phyloP scores from a whole-genome alignment of 1,284 basidiomycete species.

The Abortiporus biennis region DNA sequence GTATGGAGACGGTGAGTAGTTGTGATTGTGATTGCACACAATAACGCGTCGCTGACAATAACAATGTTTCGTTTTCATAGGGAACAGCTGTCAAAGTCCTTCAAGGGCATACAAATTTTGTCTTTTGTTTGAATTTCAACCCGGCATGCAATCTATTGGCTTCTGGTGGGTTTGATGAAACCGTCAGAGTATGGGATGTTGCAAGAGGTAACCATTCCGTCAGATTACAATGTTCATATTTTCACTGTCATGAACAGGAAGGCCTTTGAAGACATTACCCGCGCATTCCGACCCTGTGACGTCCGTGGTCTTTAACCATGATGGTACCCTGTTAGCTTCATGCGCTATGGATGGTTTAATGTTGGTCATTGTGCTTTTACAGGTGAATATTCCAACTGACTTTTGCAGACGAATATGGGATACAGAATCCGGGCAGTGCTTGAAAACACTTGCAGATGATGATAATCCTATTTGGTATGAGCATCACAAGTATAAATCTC shows the following conservation, averaged over 20 bases:
- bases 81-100: slow-evolving; percentile 55
- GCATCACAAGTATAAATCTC: slow-evolving; percentile 12
- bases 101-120: slow-evolving; percentile 86
- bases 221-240: neutral
- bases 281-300: slow-evolving; percentile 98
- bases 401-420: slow-evolving; percentile 88
- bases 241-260: slow-evolving; percentile 40
- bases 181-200: slow-evolving; percentile 94
- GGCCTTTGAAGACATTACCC: slow-evolving; percentile 75
- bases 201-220: slow-evolving; percentile 55
- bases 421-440: slow-evolving; percentile 91
- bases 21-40: neutral
- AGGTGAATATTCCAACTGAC: slow-evolving; percentile 8
- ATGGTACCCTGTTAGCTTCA: slow-evolving; percentile 91
- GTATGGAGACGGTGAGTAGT: slow-evolving; percentile 52
- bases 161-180: slow-evolving; percentile 93
- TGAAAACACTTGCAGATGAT: slow-evolving; percentile 95
- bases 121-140: slow-evolving; percentile 90
- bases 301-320: slow-evolving; percentile 87
- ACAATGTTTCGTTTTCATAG: slow-evolving; percentile 28
- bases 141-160: slow-evolving; percentile 85
- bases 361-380: slow-evolving; percentile 33
- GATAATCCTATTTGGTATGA: slow-evolving; percentile 88
- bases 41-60: neutral
- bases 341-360: slow-evolving; percentile 96